phyloP scores from a whole-genome alignment of 129 eudicot species.

The Kitagawia praeruptora region DNA sequence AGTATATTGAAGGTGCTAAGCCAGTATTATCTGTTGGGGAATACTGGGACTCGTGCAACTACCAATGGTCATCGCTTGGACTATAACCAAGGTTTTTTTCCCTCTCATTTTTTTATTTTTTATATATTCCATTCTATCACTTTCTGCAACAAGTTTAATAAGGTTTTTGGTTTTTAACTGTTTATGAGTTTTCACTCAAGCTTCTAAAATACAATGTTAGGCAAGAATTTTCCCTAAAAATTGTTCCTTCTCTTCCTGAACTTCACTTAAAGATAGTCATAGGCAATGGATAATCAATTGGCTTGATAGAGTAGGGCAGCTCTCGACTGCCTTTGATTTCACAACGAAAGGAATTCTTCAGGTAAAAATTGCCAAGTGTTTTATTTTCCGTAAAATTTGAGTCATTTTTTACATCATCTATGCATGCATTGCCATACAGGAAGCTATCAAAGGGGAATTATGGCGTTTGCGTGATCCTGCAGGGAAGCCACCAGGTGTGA shows the following conservation, averaged over 20 bases:
- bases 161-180: neutral
- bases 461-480: conserved; percentile 91
- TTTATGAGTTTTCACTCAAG: neutral
- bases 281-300: conserved; percentile 85
- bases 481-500: conserved; percentile 93
- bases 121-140: neutral
- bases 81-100: conserved; percentile 65
- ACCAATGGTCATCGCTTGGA: conserved; percentile 56
- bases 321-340: conserved; percentile 86
- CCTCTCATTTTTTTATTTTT: neutral
- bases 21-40: conserved; percentile 82
- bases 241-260: conserved; percentile 1
- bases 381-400: neutral
- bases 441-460: conserved; percentile 79
- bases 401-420: neutral
- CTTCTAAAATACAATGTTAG: neutral
- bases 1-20: conserved; percentile 63
- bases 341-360: conserved; percentile 95
- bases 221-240: too few species aligned
- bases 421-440: conserved; percentile 32
- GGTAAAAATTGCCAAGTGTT: conserved; percentile 21
- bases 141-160: neutral
- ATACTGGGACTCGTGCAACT: conserved; percentile 86
- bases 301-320: conserved; percentile 77
- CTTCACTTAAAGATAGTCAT: conserved; percentile 68